Percentiles rank a stretch among this genome's conserved stretches.
Evolutionary conservation across 768 basidiomycete genomes (phyloP).

Genomic region (Kwoniella sp.): DNA sequence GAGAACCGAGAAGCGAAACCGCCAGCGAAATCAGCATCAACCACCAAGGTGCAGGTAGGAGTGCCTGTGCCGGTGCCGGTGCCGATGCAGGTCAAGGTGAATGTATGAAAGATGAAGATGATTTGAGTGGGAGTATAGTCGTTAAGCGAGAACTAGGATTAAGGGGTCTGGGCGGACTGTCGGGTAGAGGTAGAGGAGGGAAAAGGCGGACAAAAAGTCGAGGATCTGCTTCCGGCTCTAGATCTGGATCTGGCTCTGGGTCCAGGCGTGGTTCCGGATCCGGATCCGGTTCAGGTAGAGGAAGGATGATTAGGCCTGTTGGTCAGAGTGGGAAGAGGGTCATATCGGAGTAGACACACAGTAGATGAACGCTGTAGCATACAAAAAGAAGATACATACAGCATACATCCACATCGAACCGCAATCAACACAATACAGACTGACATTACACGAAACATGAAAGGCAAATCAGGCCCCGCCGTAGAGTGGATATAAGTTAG

Average conservation of each 20-base stretch:
- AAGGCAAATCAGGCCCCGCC: too few relatives aligned
- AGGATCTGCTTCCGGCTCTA: neutral
- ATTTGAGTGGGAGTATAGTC: neutral
- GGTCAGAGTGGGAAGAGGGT: conserved; percentile 3
- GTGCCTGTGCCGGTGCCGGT: too few relatives aligned
- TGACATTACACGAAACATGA: too few relatives aligned
- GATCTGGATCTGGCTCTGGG: neutral
- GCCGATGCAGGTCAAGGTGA: neutral
- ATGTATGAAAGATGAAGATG: neutral
- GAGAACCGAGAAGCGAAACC: neutral
- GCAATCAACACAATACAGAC: too few relatives aligned
- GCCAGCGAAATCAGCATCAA: neutral
- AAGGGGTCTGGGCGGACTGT: conserved; percentile 2
- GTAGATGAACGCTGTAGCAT: neutral
- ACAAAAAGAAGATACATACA: too few relatives aligned
- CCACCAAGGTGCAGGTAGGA: too few relatives aligned
- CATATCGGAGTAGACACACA: neutral
- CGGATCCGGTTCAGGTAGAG: neutral
- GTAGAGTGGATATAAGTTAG: too few relatives aligned
- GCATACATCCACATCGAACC: too few relatives aligned
- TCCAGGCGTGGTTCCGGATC: neutral
- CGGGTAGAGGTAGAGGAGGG: neutral
- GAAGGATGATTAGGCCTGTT: neutral
- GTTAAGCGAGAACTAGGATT: conserved; percentile 9
- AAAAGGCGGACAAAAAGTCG: conserved; percentile 1